Percentiles rank a stretch among this genome's conserved stretches.
Conservation (phyloP, 2,329 filamentous ascomycete genomes). For the Botrytis hyacinthi region DNA sequence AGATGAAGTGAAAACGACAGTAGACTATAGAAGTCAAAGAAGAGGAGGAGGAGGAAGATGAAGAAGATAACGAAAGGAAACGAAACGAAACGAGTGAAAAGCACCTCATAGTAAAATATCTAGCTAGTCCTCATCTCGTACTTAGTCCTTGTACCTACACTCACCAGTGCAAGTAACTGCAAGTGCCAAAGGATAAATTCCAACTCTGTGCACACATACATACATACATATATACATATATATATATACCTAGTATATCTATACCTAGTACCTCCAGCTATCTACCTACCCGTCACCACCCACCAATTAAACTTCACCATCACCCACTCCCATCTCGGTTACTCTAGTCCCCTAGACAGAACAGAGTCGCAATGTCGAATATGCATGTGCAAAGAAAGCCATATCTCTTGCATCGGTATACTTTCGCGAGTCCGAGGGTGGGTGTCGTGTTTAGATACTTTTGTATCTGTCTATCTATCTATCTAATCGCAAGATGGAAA, state of each 20-base stretch:
- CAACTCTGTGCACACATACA: background rate
- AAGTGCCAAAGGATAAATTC: slow-evolving; percentile 16
- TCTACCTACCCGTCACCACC: background rate
- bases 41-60: background rate
- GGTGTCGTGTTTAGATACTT: background rate
- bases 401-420: background rate
- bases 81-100: background rate
- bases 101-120: background rate
- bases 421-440: background rate
- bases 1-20: background rate
- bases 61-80: background rate
- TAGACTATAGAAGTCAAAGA: background rate
- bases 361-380: background rate
- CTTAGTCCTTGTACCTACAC: background rate
- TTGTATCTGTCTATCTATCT: too few species aligned
- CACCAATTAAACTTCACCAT: background rate
- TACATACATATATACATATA: background rate
- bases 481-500: too few species aligned
- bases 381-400: background rate
- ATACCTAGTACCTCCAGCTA: background rate
- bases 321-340: background rate
- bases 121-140: background rate
- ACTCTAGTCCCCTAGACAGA: background rate
- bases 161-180: background rate
- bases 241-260: background rate